These are phyloP conservation scores for Podaxis sp. DNA, from an alignment of 768 basidiomycete species.

Conservation along the genomic window DNA sequence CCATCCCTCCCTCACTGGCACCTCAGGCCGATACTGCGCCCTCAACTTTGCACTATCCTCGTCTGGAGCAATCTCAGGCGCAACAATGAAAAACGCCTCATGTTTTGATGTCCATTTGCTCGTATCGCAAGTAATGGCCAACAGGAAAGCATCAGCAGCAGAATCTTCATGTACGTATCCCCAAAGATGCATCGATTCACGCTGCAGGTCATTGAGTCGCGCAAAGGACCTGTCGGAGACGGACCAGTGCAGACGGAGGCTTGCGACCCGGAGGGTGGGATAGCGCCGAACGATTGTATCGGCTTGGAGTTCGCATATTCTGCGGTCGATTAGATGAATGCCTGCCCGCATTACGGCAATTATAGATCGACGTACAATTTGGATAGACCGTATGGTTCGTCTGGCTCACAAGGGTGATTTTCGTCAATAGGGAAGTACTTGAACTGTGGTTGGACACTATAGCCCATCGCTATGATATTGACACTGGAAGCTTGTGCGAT, in stretches of 20 bases:
- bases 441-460: conserved; percentile 42
- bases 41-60: conserved; percentile 45
- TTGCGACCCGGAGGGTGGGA: conserved; percentile 61
- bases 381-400: conserved; percentile 71
- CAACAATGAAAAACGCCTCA: conserved; percentile 67
- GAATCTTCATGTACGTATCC: conserved; percentile 67
- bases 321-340: not conserved
- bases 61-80: conserved; percentile 51
- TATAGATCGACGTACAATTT: conserved; percentile 48
- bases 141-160: conserved; percentile 62
- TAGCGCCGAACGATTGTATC: conserved; percentile 63
- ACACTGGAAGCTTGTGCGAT: conserved; percentile 67
- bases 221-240: conserved; percentile 39
- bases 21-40: conserved; percentile 49
- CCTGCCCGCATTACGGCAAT: not conserved
- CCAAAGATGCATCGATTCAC: conserved; percentile 53
- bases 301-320: conserved; percentile 70
- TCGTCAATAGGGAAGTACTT: conserved; percentile 71
- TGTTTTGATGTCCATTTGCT: conserved; percentile 52
- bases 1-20: conserved; percentile 50
- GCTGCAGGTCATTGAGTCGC: conserved; percentile 21
- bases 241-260: conserved; percentile 63
- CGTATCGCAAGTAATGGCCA: conserved; percentile 45
- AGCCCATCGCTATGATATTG: conserved; percentile 57
- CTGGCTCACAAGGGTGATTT: conserved; percentile 57